Percentiles rank a stretch among this genome's conserved stretches.
Conservation (phyloP, 495 filamentous ascomycete species). For the Chlorociboria aeruginascens region DNA sequence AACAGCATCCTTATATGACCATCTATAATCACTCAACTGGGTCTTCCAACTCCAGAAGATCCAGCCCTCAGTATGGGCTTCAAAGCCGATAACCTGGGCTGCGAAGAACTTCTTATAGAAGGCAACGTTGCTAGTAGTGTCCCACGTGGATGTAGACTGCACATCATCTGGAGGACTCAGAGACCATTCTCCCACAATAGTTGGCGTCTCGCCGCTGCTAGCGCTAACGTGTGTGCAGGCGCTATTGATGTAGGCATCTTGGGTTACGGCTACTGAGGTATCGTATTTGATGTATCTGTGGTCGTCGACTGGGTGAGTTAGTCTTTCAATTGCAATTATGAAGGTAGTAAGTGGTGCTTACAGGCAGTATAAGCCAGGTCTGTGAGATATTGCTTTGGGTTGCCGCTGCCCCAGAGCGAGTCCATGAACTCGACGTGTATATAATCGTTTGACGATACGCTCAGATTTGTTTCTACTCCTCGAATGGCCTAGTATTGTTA, state of each 20-base stretch:
- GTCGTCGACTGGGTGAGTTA: conserved; percentile 12
- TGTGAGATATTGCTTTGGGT: conserved; percentile 24
- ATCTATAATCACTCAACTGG: conserved; percentile 43
- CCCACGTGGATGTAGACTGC: conserved; percentile 32
- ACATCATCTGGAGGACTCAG: conserved; percentile 34
- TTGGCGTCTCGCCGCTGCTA: conserved; percentile 30
- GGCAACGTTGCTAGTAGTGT: conserved; percentile 28
- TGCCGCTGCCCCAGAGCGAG: conserved; percentile 9
- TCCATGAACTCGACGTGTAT: conserved; percentile 47
- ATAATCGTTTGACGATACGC: conserved; percentile 26
- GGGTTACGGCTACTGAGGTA: conserved; percentile 25
- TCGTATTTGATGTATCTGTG: conserved; percentile 44
- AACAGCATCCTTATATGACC: conserved; percentile 43
- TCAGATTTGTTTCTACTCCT: conserved; percentile 29
- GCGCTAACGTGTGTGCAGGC: conserved; percentile 36
- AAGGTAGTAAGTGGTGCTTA: conserved; percentile 24
- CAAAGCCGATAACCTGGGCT: conserved; percentile 45
- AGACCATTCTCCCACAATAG: conserved; percentile 48
- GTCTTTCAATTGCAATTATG: conserved; percentile 20
- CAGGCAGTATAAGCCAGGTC: conserved; percentile 14
- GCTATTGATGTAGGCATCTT: conserved; percentile 32
- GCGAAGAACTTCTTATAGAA: conserved; percentile 50
- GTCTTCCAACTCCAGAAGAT: conserved; percentile 55
- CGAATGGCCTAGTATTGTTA: conserved; percentile 29
- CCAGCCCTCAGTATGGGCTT: conserved; percentile 43